phyloP scores from a whole-genome alignment of 31 red algal species.

The Pterothamnion heteromorphum region DNA sequence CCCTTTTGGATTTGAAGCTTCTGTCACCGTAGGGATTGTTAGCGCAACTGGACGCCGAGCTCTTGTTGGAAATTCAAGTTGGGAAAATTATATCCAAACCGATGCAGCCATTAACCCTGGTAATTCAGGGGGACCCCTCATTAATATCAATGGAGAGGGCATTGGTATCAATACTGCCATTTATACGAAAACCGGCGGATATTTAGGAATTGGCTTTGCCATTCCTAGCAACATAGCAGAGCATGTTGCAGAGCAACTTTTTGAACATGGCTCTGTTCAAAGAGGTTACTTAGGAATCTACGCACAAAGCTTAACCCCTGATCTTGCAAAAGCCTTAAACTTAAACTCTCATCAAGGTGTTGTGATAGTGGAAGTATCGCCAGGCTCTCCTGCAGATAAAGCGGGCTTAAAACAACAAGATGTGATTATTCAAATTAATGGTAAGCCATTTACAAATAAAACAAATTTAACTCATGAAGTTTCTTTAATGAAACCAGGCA shows the following conservation, averaged over 20 bases:
- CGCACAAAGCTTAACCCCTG: conserved; percentile 78
- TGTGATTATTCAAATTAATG: conserved; percentile 86
- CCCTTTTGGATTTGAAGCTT: conserved; percentile 93
- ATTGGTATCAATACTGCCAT: conserved; percentile 94
- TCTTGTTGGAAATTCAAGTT: conserved; percentile 92
- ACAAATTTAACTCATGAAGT: too few species aligned
- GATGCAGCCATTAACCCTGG: conserved; percentile 84
- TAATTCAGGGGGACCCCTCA: conserved; percentile 83
- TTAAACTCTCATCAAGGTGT: conserved; percentile 91
- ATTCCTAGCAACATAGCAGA: conserved; percentile 93
- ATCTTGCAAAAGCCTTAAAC: conserved; percentile 79
- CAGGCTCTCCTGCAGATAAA: conserved; percentile 83
- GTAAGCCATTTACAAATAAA: conserved; percentile 56
- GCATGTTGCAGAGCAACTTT: conserved; percentile 70
- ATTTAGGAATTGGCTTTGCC: conserved; percentile 98
- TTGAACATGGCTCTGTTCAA: conserved; percentile 71
- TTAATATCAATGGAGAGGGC: conserved; percentile 93
- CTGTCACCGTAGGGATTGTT: conserved; percentile 96
- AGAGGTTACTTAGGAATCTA: conserved; percentile 88
- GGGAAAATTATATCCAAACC: conserved; percentile 94
- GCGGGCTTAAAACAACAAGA: conserved; percentile 87
- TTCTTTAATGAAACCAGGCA: too few species aligned
- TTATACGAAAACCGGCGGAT: conserved; percentile 82
- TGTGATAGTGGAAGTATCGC: conserved; percentile 81
- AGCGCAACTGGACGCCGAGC: conserved; percentile 73